Base-by-base conservation (phyloP, 2,329 filamentous ascomycete species). In the Fusarium dlaminii region DNA sequence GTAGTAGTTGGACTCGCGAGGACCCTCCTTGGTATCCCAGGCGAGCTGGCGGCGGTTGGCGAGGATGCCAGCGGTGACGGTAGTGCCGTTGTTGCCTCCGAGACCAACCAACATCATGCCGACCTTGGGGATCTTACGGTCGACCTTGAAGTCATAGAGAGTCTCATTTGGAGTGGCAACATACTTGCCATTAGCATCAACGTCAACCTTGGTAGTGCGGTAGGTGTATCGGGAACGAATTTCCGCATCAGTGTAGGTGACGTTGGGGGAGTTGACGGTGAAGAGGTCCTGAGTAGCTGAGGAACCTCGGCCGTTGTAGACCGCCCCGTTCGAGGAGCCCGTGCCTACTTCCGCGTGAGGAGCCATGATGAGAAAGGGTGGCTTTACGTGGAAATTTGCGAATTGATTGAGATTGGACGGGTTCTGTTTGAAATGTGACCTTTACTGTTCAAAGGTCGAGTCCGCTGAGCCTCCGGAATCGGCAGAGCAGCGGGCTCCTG, bases 11-110 rank as follows among this genome's bases (percentile, higher is more conserved):
- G 96, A 93, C 75, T 90, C 87, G 74, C 91, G 94, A 77, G 90
- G 86, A 60, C 95, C 95, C 84, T 98, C 94, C 80, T 96, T 95
- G 79, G 96, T 98, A 75, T 98, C 94, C 96, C 96, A 99, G 71
- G 88, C 87, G 67, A 98, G 90, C 67, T 90, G 89, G 78, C 92
- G 93, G 82, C 94, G 93, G 86, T 99, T 99, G 85, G 96, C 96
- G 82, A 99, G 90, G 84, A 99, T 97, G 83, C 96, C 96, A 72
- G 96, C 96, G 68, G 96, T 98, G 72, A 99, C 94, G 66, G 96
- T 99, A 76, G 94, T 94, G 76, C 96, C 96, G 82, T 99, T 99
- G 90, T 99, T 99, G 81, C 96, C 96, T 84, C 96, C 96, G 91
- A 93, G 96, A 74, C 96, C 96, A 77, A 99, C 96, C 76, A 99